Evolutionary conservation across 768 basidiomycete species (phyloP).

Genomic region (Cubamyces lactineus): DNA sequence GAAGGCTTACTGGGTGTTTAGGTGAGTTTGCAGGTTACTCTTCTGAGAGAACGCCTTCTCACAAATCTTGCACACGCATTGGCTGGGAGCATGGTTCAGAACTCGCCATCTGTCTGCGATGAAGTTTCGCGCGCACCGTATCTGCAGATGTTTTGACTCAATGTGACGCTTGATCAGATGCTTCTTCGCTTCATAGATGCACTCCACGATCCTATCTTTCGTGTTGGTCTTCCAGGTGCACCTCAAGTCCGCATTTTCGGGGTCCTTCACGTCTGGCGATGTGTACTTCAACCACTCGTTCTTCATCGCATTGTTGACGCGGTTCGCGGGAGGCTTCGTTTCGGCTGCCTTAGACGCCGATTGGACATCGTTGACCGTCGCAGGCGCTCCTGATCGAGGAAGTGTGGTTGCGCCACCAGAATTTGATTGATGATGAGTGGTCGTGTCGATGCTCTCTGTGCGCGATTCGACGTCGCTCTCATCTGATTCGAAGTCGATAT

Average conservation of each 20-base stretch:
- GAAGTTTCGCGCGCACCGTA: slow-evolving; percentile 49
- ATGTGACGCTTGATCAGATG: slow-evolving; percentile 73
- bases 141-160: slow-evolving; percentile 60
- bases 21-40: slow-evolving; percentile 60
- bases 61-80: slow-evolving; percentile 55
- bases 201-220: slow-evolving; percentile 26
- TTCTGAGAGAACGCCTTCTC: slow-evolving; percentile 59
- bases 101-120: slow-evolving; percentile 1
- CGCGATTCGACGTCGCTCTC: slow-evolving; percentile 7
- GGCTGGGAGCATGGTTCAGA: slow-evolving; percentile 38
- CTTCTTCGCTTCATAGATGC: slow-evolving; percentile 54
- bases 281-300: slow-evolving; percentile 8
- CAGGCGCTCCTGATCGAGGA: slow-evolving; percentile 7
- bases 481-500: slow-evolving; percentile 14
- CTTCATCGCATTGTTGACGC: slow-evolving; percentile 7
- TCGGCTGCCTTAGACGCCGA: neutral
- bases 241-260: neutral
- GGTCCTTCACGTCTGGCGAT: neutral
- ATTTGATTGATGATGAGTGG: slow-evolving; percentile 19
- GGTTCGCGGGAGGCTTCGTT: slow-evolving; percentile 5
- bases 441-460: neutral
- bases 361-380: neutral
- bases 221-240: slow-evolving; percentile 12
- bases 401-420: slow-evolving; percentile 2
- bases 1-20: slow-evolving; percentile 51